These are phyloP conservation scores for Lachnellula arida DNA, from an alignment of 2,329 filamentous ascomycete genomes.

Conservation along the genomic window DNA sequence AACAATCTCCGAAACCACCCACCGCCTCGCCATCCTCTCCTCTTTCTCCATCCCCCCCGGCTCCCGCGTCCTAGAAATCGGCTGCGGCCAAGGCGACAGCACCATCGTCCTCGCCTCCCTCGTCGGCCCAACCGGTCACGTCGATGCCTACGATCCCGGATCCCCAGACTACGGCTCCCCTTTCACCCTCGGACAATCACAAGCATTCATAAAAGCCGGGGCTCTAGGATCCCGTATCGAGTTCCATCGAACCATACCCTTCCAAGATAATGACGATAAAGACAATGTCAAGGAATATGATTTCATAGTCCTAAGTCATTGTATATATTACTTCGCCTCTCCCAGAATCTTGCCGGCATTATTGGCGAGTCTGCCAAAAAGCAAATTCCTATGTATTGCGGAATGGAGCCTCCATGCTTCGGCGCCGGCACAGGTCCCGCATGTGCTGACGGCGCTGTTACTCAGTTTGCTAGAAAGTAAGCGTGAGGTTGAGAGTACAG, in stretches of 20 bases:
- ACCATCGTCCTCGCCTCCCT: conserved; percentile 48
- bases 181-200: conserved; percentile 45
- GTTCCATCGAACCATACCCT: conserved; percentile 38
- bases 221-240: conserved; percentile 39
- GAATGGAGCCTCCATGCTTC: conserved; percentile 43
- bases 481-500: conserved; percentile 34
- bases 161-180: conserved; percentile 45
- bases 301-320: conserved; percentile 45
- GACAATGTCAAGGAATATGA: conserved; percentile 38
- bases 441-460: conserved; percentile 48
- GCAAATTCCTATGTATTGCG: conserved; percentile 38
- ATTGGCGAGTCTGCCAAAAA: conserved; percentile 29
- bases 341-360: conserved; percentile 34
- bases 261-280: conserved; percentile 31
- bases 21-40: conserved; percentile 35
- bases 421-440: conserved; percentile 37
- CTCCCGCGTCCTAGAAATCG: conserved; percentile 49
- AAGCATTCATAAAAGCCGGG: conserved; percentile 39
- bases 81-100: conserved; percentile 56
- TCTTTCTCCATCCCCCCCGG: conserved; percentile 36
- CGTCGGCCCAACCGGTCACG: conserved; percentile 39
- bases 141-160: conserved; percentile 51
- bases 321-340: conserved; percentile 49
- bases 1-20: conserved; percentile 29
- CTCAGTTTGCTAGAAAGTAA: conserved; percentile 41